Evolutionary conservation across 495 filamentous ascomycete species (phyloP), one percentile per base, ranked within the genome.

Genomic region (Copromyces sp.): DNA sequence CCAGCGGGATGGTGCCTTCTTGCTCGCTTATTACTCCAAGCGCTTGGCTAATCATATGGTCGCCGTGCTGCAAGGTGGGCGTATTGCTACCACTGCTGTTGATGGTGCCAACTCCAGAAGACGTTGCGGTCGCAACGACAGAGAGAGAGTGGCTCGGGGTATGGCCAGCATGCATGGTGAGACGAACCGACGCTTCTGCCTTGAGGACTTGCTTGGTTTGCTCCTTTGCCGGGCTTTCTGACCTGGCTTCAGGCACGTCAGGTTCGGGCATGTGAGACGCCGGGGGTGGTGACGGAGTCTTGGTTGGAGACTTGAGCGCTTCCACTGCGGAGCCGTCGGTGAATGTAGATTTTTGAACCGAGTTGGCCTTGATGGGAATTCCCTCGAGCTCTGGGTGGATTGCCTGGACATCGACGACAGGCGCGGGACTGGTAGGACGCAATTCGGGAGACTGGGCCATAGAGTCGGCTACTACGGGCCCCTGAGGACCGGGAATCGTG

Each of bases 111-210:
- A 70, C 78, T 8, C 74, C 78, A 1, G 81, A 82, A 35, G 80
- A 81, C 0, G 79, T 70, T 7, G 79, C 77, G 5, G 83, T 84
- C 7, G 82, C 78, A 9, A 85, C 35, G 3, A 81, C 71, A 14
- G 82, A 84, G 61, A 85, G 78, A 5, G 83, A 85, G 69, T 85
- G 84, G 47, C 78, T 84, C 17, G 84, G 84, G 1, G 83, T 85
- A 69, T 86, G 83, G 35, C 84, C 84, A 11, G 84, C 84, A 65
- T 85, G 83, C 82, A 86, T 85, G 1, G 78, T 85, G 20, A 85
- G 82, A 41, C 84, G 80, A 40, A 76, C 77, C 24, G 78, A 76
- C 70, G 81, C 84, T 3, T 78, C 74, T n/a, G 82, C 81, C 24
- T 77, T 75, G 69, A 86, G 76, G 16, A 82, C 79, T 71, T 83